These are phyloP conservation scores for Withania somnifera DNA, from an alignment of 305 asterid genomes.

Conservation along the genomic window DNA sequence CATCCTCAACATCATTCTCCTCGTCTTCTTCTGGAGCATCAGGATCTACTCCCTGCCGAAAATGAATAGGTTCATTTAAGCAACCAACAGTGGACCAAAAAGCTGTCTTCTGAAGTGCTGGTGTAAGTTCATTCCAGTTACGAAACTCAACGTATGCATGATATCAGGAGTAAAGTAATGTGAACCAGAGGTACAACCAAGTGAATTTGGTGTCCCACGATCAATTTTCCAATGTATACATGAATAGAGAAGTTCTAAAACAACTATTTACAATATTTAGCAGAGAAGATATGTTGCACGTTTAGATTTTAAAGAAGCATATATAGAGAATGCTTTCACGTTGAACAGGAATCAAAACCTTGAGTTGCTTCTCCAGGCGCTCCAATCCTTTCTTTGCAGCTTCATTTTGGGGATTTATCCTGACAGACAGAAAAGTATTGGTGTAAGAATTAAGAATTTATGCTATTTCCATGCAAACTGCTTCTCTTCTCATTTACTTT, in stretches of 20 bases:
- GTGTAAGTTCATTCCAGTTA: neutral
- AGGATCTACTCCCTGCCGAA: constrained; percentile 81
- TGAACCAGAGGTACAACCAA: neutral
- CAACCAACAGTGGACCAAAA: neutral
- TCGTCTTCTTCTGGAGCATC: constrained; percentile 97
- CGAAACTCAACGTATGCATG: neutral
- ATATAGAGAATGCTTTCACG: neutral
- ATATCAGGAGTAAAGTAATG: neutral
- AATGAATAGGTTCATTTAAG: neutral
- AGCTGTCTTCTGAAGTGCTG: neutral
- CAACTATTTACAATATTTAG: neutral
- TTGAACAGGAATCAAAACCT: constrained; percentile 35
- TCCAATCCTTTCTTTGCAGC: constrained; percentile 89
- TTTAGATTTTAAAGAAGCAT: neutral
- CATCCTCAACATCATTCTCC: constrained; percentile 81
- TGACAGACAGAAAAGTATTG: constrained; percentile 17
- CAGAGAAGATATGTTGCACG: neutral
- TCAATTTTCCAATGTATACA: neutral
- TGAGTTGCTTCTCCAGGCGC: constrained; percentile 93
- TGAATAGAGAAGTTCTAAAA: neutral
- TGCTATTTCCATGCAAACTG: neutral
- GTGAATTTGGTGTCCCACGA: neutral
- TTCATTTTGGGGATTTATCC: constrained; percentile 84
- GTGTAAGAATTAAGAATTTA: neutral
- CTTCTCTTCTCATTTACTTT: neutral